Evolutionary conservation across 371 early-diverging fungal genomes (phyloP).

Genomic region (Circinella minor): DNA sequence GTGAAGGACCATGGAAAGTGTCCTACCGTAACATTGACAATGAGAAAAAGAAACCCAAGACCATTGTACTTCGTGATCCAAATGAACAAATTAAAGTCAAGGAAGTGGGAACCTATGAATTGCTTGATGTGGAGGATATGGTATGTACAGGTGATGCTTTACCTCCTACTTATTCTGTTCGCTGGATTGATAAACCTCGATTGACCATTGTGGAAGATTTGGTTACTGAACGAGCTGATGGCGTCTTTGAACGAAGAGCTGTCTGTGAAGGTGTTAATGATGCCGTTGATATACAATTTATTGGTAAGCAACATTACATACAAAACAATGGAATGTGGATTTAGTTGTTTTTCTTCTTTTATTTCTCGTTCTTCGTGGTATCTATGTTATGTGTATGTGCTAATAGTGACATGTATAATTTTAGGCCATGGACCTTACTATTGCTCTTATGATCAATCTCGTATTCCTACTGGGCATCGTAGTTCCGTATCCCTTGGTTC

Average conservation of each 20-base stretch:
- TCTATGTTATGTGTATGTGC: no score
- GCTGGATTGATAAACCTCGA: slow-evolving; percentile 47
- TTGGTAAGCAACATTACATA: slow-evolving; percentile 21
- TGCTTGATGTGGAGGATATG: slow-evolving; percentile 48
- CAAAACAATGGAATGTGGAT: no score
- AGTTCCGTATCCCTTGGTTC: slow-evolving; percentile 18
- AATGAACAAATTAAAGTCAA: slow-evolving; percentile 46
- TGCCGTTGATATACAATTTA: slow-evolving; percentile 41
- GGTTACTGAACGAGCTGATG: slow-evolving; percentile 15
- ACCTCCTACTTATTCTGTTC: slow-evolving; percentile 34
- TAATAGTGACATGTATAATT: no score
- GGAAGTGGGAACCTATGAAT: slow-evolving; percentile 44
- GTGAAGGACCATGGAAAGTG: slow-evolving; percentile 54
- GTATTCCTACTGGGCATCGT: slow-evolving; percentile 10
- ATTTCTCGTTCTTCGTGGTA: no score
- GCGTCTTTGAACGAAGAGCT: slow-evolving; percentile 39
- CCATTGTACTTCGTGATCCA: slow-evolving; percentile 36
- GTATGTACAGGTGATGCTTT: slow-evolving; percentile 51
- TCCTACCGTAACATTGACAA: slow-evolving; percentile 43
- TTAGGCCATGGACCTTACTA: slow-evolving; percentile 44
- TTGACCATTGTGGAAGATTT: slow-evolving; percentile 39
- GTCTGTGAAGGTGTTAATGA: slow-evolving; percentile 53
- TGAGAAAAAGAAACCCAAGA: slow-evolving; percentile 22
- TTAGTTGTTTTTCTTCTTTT: no score
- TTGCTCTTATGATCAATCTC: slow-evolving; percentile 35